Base-by-base conservation (phyloP, 495 filamentous ascomycete genomes). In the Darksidea phi region DNA sequence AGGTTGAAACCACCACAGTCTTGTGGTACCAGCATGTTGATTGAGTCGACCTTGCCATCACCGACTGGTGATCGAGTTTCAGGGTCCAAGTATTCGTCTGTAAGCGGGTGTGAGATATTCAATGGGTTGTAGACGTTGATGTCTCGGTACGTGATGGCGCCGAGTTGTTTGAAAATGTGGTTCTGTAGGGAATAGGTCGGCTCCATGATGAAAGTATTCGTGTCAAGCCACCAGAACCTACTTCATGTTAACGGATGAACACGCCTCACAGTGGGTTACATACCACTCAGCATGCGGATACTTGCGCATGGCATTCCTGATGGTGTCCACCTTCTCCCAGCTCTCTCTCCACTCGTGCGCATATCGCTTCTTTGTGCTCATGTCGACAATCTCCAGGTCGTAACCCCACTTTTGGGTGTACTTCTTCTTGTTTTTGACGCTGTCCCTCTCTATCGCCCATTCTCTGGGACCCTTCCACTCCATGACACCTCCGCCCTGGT, bases 221-320 rank as follows among this genome's bases (percentile, higher is more conserved):
- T 84, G 72, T 99, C 94, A 38, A 99, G 79, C 95, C 95, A 99
- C 94, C 94, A 99, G 67, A 99, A 94, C 91, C 91, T 96, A 64
- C 21, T n/a, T 11, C 11, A 36, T 57, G 43, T 64, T 48, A 70
- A 51, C 12, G 63, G 52, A 20, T 15, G 17, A 1, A 54, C 48
- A 55, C 46, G n/a, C 43, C 41, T 25, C 32, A 56, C 32, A 13
- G 20, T 48, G 23, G 6, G 17, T 25, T 54, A 58, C 84, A 70
- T 80, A 95, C 94, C 94, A 99, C 78, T 99, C 91, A 10, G 94
- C 94, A 61, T 95, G 80, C 21, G 94, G 95, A 69, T 97, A 94
- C 74, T 96, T 96, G 72, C 84, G 81, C 81, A 99, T 88, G 26
- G 87, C 85, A 55, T 94, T 89, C 57, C 95, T 87, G 64, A 99